These are phyloP conservation scores for Isatis lusitanica DNA, from an alignment of 441 rosid species.

Conservation along the genomic window DNA sequence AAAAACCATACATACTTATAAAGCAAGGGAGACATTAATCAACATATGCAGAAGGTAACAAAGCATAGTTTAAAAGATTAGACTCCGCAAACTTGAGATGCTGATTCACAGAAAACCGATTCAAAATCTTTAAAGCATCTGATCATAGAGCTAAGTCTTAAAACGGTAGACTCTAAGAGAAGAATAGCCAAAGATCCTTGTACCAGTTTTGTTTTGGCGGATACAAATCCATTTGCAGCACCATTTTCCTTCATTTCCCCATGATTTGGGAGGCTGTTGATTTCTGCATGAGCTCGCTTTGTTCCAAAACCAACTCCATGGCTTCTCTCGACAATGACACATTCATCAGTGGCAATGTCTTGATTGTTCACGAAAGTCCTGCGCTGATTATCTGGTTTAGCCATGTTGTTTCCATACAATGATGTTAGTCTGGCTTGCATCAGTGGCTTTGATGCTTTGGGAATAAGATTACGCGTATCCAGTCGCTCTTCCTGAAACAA, in stretches of 20 bases:
- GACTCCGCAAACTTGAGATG: background rate
- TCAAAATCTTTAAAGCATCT: background rate
- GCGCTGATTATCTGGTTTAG: constrained; percentile 40
- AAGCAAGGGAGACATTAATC: constrained; percentile 20
- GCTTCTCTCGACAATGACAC: constrained; percentile 53
- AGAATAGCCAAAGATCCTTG: constrained; percentile 4
- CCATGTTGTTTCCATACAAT: constrained; percentile 65
- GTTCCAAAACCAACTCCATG: constrained; percentile 45
- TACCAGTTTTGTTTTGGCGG: constrained; percentile 93
- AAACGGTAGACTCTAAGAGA: background rate
- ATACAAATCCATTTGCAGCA: constrained; percentile 73
- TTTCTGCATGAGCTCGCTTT: constrained; percentile 64
- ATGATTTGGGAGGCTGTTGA: constrained; percentile 43
- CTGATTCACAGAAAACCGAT: background rate
- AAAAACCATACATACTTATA: constrained; percentile 14
- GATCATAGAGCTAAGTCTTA: background rate
- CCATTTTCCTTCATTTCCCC: constrained; percentile 46
- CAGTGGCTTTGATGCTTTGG: constrained; percentile 50
- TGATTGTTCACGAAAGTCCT: constrained; percentile 44
- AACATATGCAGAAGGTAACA: constrained; percentile 20
- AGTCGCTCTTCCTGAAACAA: constrained; percentile 56
- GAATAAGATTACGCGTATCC: constrained; percentile 38
- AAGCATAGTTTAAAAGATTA: constrained; percentile 15
- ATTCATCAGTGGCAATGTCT: constrained; percentile 50
- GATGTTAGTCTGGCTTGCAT: constrained; percentile 68